Percentiles rank a stretch among this genome's conserved stretches.
Conservation (phyloP, 768 basidiomycete species). For the Lentinus tigrinus region DNA sequence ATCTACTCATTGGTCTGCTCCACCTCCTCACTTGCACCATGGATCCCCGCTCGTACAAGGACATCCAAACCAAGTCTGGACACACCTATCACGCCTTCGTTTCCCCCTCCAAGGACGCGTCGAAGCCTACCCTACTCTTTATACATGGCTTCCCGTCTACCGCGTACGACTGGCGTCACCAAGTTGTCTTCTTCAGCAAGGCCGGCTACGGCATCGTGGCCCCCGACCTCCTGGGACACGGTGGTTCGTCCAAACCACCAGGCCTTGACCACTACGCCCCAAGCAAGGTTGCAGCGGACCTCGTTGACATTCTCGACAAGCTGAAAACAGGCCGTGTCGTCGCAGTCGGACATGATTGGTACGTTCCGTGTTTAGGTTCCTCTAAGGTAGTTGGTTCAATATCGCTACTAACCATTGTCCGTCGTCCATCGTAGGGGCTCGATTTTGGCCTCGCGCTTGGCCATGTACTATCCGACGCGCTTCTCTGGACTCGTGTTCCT, state of each 20-base stretch:
- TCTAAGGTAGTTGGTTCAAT: too few relatives aligned
- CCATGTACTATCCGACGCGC: constrained; percentile 38
- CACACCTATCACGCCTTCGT: constrained; percentile 38
- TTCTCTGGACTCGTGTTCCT: constrained; percentile 41
- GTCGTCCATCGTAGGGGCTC: constrained; percentile 37
- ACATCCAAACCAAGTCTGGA: constrained; percentile 30
- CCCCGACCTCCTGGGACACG: constrained; percentile 49
- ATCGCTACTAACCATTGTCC: not conserved
- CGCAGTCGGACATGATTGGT: constrained; percentile 37
- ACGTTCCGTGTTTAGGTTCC: too few relatives aligned
- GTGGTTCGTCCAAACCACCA: constrained; percentile 42
- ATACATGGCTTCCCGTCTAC: constrained; percentile 46
- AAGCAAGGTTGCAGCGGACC: constrained; percentile 27
- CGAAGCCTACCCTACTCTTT: constrained; percentile 40
- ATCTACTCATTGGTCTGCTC: not conserved
- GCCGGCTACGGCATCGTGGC: constrained; percentile 44
- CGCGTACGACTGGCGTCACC: constrained; percentile 41
- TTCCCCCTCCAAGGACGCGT: constrained; percentile 19
- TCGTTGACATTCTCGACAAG: constrained; percentile 35
- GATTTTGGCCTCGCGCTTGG: constrained; percentile 33
- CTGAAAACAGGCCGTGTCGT: constrained; percentile 28
- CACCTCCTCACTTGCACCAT: not conserved
- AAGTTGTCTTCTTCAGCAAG: constrained; percentile 37
- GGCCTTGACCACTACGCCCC: constrained; percentile 28
- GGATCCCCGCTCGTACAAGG: constrained; percentile 34